Evolutionary conservation across 345 rosid species (phyloP), one percentile per base, ranked within the genome.

Genomic region (Aquilaria sinensis): DNA sequence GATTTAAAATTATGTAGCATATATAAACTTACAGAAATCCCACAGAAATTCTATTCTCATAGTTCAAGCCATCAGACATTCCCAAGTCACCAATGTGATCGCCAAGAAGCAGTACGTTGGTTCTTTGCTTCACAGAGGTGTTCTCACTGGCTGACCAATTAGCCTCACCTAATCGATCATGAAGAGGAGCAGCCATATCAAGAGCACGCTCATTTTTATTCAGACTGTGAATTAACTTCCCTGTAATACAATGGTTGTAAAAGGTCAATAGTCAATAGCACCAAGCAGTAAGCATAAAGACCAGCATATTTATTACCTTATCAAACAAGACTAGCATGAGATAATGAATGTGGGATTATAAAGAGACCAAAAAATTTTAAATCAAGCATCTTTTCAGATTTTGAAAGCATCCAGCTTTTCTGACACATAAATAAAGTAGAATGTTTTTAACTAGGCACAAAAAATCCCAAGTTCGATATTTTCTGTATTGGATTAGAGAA

Each of bases 131-230:
- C 65, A 86, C 74, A 0, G 77, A 75, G 60, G 67, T 73, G 66
- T 48, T 67, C 51, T 75, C 90, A 69, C 70, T 65, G 30, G 60
- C 63, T 52, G 71, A 66, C 53, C 70, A 78, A 58, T 67, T 48
- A 47, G 4, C 53, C 57, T 78, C 83, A 47, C 90, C 92, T 53
- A 81, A 60, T 51, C 62, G 85, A 53, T 81, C 80, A 37, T 81
- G 95, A 75, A 89, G 85, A 54, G 90, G 95, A 77, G 81, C 83
- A 76, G 95, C 86, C 90, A 89, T 89, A 71, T 85, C 98, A 64
- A 89, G 83, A 69, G 95, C 96, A 68, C 82, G 98, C 69, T 89
- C 87, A 64, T 92, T 92, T 75, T 92, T 92, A 73, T 89, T 92
- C 68, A 87, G 78, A 69, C 81, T 80, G 47, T 89, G 98, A 74